Percentiles rank a stretch among this genome's conserved stretches.
These are phyloP conservation scores for Alternaria alternata DNA, from an alignment of 2,329 filamentous ascomycete genomes.

Conservation along the genomic window DNA sequence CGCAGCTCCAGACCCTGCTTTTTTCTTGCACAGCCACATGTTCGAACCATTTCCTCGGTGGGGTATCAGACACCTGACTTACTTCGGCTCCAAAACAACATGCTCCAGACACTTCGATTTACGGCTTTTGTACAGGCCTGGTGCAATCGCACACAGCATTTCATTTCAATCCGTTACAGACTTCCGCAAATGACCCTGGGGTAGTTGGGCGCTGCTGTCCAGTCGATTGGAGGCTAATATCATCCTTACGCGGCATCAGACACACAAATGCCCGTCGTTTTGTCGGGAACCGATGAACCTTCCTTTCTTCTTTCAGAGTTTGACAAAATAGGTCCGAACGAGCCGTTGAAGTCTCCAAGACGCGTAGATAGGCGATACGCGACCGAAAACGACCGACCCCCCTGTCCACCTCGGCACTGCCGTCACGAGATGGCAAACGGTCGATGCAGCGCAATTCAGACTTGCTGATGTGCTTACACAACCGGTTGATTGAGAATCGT, in stretches of 20 bases:
- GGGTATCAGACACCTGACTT: not conserved
- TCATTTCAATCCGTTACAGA: not conserved
- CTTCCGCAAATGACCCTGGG: not conserved
- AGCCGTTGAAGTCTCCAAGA: not conserved
- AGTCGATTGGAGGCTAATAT: not conserved
- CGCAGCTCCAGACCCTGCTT: slow-evolving; percentile 6
- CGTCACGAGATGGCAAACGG: not conserved
- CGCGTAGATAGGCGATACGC: not conserved
- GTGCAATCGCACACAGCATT: not conserved
- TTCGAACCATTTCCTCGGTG: not conserved
- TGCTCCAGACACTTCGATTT: not conserved
- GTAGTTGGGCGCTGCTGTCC: not conserved
- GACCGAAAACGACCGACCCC: not conserved
- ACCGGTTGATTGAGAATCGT: not conserved
- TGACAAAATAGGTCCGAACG: slow-evolving; percentile 4
- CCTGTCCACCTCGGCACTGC: not conserved
- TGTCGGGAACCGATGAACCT: not conserved
- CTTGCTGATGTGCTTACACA: not conserved
- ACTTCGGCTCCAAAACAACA: not conserved
- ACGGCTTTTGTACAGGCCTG: not conserved
- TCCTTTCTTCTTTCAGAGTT: not conserved
- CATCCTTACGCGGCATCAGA: not conserved
- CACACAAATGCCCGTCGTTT: not conserved
- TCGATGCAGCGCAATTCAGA: not conserved
- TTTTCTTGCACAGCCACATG: slow-evolving; percentile 9